Conservation (phyloP, 2,329 filamentous ascomycete genomes). For the Harringtonia lauricola region DNA sequence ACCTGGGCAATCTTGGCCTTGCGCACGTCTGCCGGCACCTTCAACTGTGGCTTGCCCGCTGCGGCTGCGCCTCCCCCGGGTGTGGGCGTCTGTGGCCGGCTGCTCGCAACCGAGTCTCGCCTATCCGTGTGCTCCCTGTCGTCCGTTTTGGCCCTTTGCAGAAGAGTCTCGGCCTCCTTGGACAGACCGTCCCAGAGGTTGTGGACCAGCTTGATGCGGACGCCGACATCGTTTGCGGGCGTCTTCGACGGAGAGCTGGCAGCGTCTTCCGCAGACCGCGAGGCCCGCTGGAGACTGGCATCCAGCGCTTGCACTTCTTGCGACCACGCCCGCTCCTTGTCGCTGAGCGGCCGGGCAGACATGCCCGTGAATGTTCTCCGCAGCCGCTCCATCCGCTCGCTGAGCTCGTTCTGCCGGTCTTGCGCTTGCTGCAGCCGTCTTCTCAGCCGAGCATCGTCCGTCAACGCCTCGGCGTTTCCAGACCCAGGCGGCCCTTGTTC, state of each 20-base stretch:
- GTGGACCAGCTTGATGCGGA: slow-evolving; percentile 46
- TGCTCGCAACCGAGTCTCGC: slow-evolving; percentile 6
- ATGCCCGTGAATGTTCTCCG: slow-evolving; percentile 37
- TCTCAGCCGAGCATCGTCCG: slow-evolving; percentile 46
- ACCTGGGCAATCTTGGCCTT: slow-evolving; percentile 54
- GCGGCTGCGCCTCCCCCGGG: not conserved
- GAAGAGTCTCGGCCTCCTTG: slow-evolving; percentile 36
- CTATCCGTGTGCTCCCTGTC: slow-evolving; percentile 18
- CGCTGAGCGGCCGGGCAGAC: slow-evolving; percentile 42
- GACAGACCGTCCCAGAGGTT: slow-evolving; percentile 40
- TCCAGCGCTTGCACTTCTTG: slow-evolving; percentile 28
- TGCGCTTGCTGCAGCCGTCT: slow-evolving; percentile 43
- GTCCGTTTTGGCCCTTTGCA: slow-evolving; percentile 15
- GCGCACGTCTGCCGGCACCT: slow-evolving; percentile 49
- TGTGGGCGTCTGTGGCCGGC: slow-evolving; percentile 6
- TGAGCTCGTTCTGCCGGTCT: slow-evolving; percentile 44
- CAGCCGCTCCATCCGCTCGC: slow-evolving; percentile 48
- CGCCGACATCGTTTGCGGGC: slow-evolving; percentile 31
- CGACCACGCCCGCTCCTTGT: slow-evolving; percentile 46
- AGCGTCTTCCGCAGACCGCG: not conserved
- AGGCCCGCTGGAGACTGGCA: slow-evolving; percentile 22
- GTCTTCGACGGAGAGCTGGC: not conserved
- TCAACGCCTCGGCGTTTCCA: slow-evolving; percentile 23
- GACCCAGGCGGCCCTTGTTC: not conserved
- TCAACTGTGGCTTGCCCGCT: slow-evolving; percentile 25